Evolutionary conservation across 73 alveolate genomes (phyloP), one percentile per base, ranked within the genome.

Genomic region (Symbiodinium pilosum): DNA sequence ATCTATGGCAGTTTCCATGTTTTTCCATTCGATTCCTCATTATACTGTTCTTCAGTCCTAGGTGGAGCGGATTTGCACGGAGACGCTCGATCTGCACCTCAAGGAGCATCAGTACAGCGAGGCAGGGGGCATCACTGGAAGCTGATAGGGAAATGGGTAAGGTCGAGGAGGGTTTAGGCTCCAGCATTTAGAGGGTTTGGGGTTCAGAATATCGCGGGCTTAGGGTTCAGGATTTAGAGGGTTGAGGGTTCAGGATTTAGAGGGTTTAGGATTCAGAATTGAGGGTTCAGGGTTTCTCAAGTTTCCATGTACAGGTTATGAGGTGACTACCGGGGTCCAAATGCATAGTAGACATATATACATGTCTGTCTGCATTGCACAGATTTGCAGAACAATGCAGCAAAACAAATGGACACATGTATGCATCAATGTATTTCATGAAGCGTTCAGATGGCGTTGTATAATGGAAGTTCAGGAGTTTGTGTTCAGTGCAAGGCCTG

Each of bases 91-190:
- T 36, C 34, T 44, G 51, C 92, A 77, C 68, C 98, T 93, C 24
- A 93, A 77, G 43, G 98, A 93, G 44, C 98, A 93, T 44, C 98
- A 93, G 98, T 93, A 71, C 92, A 91, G 81, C 32, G 97, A 91
- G 51, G 97, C 40, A 32, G 0, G 75, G 47, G 95, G 36, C n/a
- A n/a, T n/a, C n/a, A n/a, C 16, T 7, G 64, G 64, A 11, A 7
- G 24, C 64, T 47, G 7, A 47, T 16, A 47, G 64, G 16, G 64
- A 7, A 47, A 47, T 7, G 64, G 64, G 24, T 47, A 47, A 47
- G 64, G 64, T 7, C 16, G 64, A 11, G 16, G 64, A 16, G 64
- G 64, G 7, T 47, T 47, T 7, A 16, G 64, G 64, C 16, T 47
- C 16, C 7, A 16, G 64, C 7, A 16, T 47, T 47, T 47, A 5